A percentile compares a stretch with the other conserved stretches of the same genome.
These are phyloP conservation scores for Ammopiptanthus mongolicus DNA, from an alignment of 306 rosid genomes.

Conservation along the genomic window DNA sequence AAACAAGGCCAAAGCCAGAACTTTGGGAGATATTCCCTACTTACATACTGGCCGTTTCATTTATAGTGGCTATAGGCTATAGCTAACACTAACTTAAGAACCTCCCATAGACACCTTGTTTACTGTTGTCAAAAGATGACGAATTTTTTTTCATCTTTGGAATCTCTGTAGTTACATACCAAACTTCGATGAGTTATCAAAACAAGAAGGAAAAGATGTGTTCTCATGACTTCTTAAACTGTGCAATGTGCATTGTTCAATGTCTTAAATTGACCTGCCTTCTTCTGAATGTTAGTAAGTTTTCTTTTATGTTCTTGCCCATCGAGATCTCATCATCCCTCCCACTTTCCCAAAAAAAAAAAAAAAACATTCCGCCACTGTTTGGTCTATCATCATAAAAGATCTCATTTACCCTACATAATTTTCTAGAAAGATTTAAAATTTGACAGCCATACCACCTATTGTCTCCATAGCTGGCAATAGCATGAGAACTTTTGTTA, in stretches of 20 bases:
- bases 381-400: conserved; percentile 4
- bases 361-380: neutral
- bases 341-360: neutral
- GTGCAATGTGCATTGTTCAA: neutral
- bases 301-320: neutral
- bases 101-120: neutral
- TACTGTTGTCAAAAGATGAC: neutral
- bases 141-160: neutral
- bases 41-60: neutral
- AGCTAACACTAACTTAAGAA: neutral
- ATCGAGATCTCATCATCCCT: neutral
- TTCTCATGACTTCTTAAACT: neutral
- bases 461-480: neutral
- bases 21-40: neutral
- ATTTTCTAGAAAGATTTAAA: neutral
- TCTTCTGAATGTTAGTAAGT: neutral
- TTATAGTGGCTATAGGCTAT: neutral
- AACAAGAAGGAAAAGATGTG: neutral
- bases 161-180: neutral
- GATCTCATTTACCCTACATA: neutral
- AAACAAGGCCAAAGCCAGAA: neutral
- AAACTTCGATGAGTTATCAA: neutral
- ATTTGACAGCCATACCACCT: neutral
- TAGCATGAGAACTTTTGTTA: neutral
- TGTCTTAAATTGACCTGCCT: neutral